These are phyloP conservation scores for Diplogelasinospora grovesii DNA, from an alignment of 495 filamentous ascomycete species.

Conservation along the genomic window DNA sequence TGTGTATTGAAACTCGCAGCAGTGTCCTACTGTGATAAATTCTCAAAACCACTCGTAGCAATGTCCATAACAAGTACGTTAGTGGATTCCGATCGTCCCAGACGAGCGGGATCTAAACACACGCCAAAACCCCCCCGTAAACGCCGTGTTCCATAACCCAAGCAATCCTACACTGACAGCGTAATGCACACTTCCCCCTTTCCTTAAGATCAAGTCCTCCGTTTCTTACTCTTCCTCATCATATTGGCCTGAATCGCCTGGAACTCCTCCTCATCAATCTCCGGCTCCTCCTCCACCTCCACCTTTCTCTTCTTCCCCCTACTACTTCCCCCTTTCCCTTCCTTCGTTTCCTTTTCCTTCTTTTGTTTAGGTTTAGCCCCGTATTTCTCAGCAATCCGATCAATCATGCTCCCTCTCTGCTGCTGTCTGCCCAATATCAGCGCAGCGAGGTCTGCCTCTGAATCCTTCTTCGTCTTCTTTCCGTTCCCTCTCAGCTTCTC, in stretches of 20 bases:
- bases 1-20: too few species aligned
- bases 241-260: slow-evolving; percentile 34
- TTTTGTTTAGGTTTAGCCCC: slow-evolving; percentile 35
- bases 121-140: too few species aligned
- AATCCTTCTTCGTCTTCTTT: slow-evolving; percentile 36
- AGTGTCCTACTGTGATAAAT: too few species aligned
- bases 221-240: slow-evolving; percentile 38
- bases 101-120: too few species aligned
- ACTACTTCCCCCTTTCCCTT: slow-evolving; percentile 44
- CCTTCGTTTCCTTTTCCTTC: too few species aligned
- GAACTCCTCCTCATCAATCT: slow-evolving; percentile 66
- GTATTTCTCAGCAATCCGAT: slow-evolving; percentile 69
- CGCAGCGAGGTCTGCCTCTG: slow-evolving; percentile 35
- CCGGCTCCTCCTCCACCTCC: slow-evolving; percentile 42
- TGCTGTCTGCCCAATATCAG: slow-evolving; percentile 37
- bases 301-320: slow-evolving; percentile 43
- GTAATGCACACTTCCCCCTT: too few species aligned
- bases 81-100: too few species aligned
- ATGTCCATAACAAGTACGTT: too few species aligned
- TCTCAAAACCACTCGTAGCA: too few species aligned
- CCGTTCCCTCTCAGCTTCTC: slow-evolving; percentile 44
- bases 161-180: too few species aligned
- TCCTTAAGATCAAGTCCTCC: slow-evolving; percentile 17
- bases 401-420: slow-evolving; percentile 46
- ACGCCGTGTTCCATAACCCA: too few species aligned